phyloP scores from a whole-genome alignment of 352 stramenopile species.

The Pythium myriotylum region DNA sequence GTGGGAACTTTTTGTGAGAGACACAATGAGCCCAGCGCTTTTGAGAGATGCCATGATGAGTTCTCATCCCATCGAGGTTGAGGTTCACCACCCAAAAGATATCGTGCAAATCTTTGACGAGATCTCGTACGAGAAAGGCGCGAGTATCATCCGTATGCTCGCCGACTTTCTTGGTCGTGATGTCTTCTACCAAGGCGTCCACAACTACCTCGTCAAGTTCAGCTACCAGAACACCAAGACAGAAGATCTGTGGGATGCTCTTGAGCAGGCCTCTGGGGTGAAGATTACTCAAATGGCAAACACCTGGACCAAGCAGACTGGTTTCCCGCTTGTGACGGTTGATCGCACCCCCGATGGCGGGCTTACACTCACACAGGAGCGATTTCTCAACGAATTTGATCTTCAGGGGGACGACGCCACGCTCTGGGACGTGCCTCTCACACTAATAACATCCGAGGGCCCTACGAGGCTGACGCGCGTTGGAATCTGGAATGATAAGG shows the following conservation, averaged over 20 bases:
- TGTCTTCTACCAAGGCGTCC: conserved; percentile 81
- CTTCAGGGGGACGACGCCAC: conserved; percentile 56
- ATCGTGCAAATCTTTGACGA: conserved; percentile 98
- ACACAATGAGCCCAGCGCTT: conserved; percentile 75
- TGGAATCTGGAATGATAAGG: conserved; percentile 57
- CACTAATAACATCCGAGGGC: conserved; percentile 69
- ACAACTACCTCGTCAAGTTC: conserved; percentile 95
- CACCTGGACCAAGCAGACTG: conserved; percentile 94
- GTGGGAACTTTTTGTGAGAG: conserved; percentile 94
- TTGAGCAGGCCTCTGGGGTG: conserved; percentile 88
- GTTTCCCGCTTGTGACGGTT: conserved; percentile 93
- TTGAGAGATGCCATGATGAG: conserved; percentile 90
- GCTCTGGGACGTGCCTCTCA: no score
- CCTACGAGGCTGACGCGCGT: conserved; percentile 44
- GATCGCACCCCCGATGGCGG: conserved; percentile 50
- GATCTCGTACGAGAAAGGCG: conserved; percentile 95
- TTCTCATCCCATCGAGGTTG: conserved; percentile 94
- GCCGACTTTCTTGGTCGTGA: conserved; percentile 68
- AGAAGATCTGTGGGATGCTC: no score
- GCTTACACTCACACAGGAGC: conserved; percentile 86
- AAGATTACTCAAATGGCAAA: conserved; percentile 91
- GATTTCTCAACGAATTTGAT: conserved; percentile 91
- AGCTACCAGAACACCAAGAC: no score
- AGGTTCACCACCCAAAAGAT: conserved; percentile 91
- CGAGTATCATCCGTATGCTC: conserved; percentile 71